A percentile compares a stretch with the other conserved stretches of the same genome.
These are phyloP conservation scores for Tylopilus balloui DNA, from an alignment of 768 basidiomycete genomes.

Conservation along the genomic window DNA sequence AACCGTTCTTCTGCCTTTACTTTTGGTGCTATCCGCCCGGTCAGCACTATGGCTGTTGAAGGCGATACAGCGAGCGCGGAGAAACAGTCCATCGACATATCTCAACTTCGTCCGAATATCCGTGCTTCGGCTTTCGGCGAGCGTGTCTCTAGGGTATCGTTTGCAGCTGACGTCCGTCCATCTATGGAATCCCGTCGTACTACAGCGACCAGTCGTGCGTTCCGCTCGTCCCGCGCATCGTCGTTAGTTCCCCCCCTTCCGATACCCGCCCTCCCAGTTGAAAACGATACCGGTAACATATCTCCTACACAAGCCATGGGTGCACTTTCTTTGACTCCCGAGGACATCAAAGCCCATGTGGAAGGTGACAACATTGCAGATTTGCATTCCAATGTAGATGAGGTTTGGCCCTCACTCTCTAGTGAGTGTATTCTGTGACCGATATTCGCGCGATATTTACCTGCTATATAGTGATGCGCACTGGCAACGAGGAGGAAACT, in stretches of 20 bases:
- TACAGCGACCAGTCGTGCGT: slow-evolving; percentile 38
- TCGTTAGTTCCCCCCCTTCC: slow-evolving; percentile 42
- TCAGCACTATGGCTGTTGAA: slow-evolving; percentile 42
- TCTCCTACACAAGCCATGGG: slow-evolving; percentile 45
- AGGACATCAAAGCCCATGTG: slow-evolving; percentile 59
- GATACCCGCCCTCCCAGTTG: slow-evolving; percentile 7
- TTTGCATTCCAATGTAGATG: slow-evolving; percentile 44
- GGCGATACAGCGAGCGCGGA: slow-evolving; percentile 33
- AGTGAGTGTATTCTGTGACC: slow-evolving; percentile 38
- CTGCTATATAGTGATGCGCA: slow-evolving; percentile 63
- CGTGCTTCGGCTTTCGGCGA: slow-evolving; percentile 47
- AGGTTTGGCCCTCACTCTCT: slow-evolving; percentile 64
- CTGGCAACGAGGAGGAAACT: slow-evolving; percentile 34
- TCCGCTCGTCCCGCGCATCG: slow-evolving; percentile 41
- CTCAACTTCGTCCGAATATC: slow-evolving; percentile 48
- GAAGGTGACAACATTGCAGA: slow-evolving; percentile 30
- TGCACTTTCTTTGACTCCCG: slow-evolving; percentile 44
- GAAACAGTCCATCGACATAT: slow-evolving; percentile 37
- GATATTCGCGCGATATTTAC: slow-evolving; percentile 4
- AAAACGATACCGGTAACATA: slow-evolving; percentile 28
- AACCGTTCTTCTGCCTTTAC: slow-evolving; percentile 48
- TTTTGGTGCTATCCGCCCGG: slow-evolving; percentile 53
- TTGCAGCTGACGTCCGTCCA: slow-evolving; percentile 56
- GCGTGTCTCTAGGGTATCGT: slow-evolving; percentile 60
- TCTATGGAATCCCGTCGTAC: slow-evolving; percentile 42